These are phyloP conservation scores for Boletellus deceptivus DNA, from an alignment of 1,284 basidiomycete species.

Conservation along the genomic window DNA sequence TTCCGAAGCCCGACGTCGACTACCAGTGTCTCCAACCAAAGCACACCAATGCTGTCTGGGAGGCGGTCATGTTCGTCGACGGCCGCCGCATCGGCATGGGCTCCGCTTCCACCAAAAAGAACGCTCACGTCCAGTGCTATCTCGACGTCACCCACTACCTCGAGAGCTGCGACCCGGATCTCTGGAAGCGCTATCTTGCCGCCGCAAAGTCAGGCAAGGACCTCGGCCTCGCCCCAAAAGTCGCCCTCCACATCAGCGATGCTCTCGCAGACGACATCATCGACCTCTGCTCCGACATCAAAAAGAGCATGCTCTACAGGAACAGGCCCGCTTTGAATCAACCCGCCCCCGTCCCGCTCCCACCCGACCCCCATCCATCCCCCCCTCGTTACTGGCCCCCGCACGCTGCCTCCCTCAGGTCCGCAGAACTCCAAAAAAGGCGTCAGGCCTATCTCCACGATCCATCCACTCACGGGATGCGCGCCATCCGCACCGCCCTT, in stretches of 20 bases:
- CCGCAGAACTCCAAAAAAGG: slow-evolving; percentile 52
- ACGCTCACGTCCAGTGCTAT: slow-evolving; percentile 73
- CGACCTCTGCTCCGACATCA: slow-evolving; percentile 70
- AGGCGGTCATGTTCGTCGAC: slow-evolving; percentile 80
- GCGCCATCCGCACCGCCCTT: slow-evolving; percentile 62
- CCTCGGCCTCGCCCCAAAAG: slow-evolving; percentile 67
- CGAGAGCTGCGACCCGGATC: slow-evolving; percentile 74
- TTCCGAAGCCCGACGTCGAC: slow-evolving; percentile 78
- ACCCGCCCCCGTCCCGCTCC: not conserved
- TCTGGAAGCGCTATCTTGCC: slow-evolving; percentile 75
- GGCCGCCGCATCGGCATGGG: slow-evolving; percentile 83
- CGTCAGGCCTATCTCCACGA: slow-evolving; percentile 66
- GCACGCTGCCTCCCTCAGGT: slow-evolving; percentile 46
- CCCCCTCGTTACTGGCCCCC: slow-evolving; percentile 19
- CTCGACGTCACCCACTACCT: slow-evolving; percentile 88
- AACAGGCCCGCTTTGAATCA: slow-evolving; percentile 40
- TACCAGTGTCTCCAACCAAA: slow-evolving; percentile 40
- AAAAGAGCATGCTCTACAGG: slow-evolving; percentile 49
- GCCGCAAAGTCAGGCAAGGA: slow-evolving; percentile 65
- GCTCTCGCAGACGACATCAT: slow-evolving; percentile 73
- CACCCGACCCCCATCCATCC: slow-evolving; percentile 5
- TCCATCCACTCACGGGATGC: slow-evolving; percentile 65
- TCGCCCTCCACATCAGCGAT: slow-evolving; percentile 71
- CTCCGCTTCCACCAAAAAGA: slow-evolving; percentile 70
- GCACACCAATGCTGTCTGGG: slow-evolving; percentile 52